Conservation (phyloP, 805 yeast species). For the Pichia nakasei region DNA sequence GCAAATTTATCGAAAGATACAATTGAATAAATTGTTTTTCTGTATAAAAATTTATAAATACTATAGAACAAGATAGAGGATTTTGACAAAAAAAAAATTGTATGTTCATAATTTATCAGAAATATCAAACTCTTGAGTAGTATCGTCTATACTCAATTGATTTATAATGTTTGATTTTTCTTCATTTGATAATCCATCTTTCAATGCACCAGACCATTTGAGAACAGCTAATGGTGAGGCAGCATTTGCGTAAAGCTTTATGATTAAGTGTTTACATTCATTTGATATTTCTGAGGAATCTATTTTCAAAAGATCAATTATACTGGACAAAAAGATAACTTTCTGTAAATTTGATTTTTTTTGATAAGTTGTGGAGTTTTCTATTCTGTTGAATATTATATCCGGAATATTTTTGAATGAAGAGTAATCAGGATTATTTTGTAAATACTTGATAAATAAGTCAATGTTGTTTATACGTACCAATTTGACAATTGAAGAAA, state of each 20-base stretch:
- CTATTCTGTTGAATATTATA: constrained; percentile 3
- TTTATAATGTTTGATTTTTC: constrained; percentile 9
- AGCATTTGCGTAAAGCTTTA: constrained; percentile 15
- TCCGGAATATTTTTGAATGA: constrained; percentile 1
- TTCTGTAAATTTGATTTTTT: constrained; percentile 5
- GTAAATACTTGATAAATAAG: constrained; percentile 18
- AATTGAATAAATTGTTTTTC: not conserved
- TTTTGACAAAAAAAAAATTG: too few species aligned
- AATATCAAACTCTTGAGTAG: constrained; percentile 1
- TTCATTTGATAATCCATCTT: not conserved
- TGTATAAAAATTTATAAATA: not conserved
- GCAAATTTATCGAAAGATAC: constrained; percentile 34
- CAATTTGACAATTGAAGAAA: constrained; percentile 13
- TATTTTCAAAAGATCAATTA: constrained; percentile 12
- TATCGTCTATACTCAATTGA: not conserved
- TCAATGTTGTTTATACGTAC: constrained; percentile 12
- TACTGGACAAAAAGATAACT: constrained; percentile 16
- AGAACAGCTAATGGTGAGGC: constrained; percentile 20
- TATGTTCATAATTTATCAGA: not conserved
- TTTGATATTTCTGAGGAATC: constrained; percentile 8
- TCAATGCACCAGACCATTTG: constrained; percentile 14
- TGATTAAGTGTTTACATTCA: constrained; percentile 9
- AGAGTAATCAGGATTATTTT: constrained; percentile 9
- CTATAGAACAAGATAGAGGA: not conserved
- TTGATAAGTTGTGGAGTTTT: not conserved